Percentiles rank a stretch among this genome's conserved stretches.
phyloP scores from a whole-genome alignment of 306 rosid genomes.

The Luffa aegyptiaca region DNA sequence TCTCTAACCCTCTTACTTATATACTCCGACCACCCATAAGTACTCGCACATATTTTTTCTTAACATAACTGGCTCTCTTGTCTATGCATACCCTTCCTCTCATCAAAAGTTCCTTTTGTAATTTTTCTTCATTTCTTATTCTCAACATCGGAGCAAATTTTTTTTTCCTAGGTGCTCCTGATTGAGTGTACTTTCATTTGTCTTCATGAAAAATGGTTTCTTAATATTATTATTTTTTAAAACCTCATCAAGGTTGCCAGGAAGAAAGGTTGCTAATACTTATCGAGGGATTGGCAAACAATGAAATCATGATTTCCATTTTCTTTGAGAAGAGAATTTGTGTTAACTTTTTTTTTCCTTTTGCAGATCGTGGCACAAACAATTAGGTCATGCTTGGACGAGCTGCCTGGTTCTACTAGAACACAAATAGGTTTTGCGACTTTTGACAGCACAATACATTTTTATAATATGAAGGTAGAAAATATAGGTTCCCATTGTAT shows the following conservation, averaged over 20 bases:
- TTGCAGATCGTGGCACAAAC: slow-evolving; percentile 87
- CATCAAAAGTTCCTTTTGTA: neutral
- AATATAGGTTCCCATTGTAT: slow-evolving; percentile 12
- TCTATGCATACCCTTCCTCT: neutral
- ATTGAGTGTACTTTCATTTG: neutral
- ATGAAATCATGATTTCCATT: slow-evolving; percentile 2
- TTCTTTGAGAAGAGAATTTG: neutral
- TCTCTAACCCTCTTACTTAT: neutral
- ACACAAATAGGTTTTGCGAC: slow-evolving; percentile 99
- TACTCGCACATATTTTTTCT: neutral
- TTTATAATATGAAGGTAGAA: slow-evolving; percentile 89
- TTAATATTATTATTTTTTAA: neutral
- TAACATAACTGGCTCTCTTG: neutral
- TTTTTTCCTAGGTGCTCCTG: neutral
- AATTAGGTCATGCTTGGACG: slow-evolving; percentile 84
- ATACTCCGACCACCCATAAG: neutral
- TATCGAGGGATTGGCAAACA: neutral
- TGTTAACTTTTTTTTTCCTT: slow-evolving; percentile 12
- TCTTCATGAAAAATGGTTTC: neutral
- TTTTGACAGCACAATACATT: slow-evolving; percentile 93
- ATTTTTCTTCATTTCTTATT: neutral
- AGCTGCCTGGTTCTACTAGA: slow-evolving; percentile 90
- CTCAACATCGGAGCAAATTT: neutral
- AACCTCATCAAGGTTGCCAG: neutral
- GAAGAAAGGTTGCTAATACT: neutral